Evolutionary conservation across 208 protist species (phyloP).

Genomic region (Acanthamoeba healyi): DNA sequence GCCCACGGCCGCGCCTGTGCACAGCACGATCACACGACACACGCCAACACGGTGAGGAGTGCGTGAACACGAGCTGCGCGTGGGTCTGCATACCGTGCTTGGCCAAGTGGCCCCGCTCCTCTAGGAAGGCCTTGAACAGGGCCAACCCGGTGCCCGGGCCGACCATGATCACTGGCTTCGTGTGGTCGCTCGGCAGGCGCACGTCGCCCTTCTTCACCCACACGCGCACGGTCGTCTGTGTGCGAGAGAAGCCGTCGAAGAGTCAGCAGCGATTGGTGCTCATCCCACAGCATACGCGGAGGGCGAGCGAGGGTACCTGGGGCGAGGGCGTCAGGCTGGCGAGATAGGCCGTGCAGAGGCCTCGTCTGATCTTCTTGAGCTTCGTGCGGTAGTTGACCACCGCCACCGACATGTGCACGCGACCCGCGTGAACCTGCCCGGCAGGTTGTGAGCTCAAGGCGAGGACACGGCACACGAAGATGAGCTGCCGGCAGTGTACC

Average conservation of each 20-base stretch:
- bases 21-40: no score
- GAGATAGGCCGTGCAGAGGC: constrained; percentile 81
- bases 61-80: not conserved
- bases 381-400: constrained; percentile 72
- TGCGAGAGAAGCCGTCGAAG: no score
- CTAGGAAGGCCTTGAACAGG: constrained; percentile 81
- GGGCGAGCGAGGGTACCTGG: not conserved
- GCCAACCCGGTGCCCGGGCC: constrained; percentile 84
- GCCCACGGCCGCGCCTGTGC: not conserved
- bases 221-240: constrained; percentile 49
- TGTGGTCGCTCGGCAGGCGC: constrained; percentile 6
- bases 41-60: not conserved
- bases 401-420: constrained; percentile 74
- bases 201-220: constrained; percentile 76
- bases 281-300: no score
- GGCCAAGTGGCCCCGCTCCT: constrained; percentile 68
- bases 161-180: constrained; percentile 81
- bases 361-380: constrained; percentile 72
- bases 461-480: not conserved
- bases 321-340: not conserved
- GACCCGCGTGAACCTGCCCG: constrained; percentile 29
- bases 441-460: not conserved
- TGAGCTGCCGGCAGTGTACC: no score
- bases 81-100: not conserved
- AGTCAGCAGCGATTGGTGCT: no score